A percentile compares a stretch with the other conserved stretches of the same genome.
Conservation (phyloP, 2,329 filamentous ascomycete species). For the Didymella sp. region DNA sequence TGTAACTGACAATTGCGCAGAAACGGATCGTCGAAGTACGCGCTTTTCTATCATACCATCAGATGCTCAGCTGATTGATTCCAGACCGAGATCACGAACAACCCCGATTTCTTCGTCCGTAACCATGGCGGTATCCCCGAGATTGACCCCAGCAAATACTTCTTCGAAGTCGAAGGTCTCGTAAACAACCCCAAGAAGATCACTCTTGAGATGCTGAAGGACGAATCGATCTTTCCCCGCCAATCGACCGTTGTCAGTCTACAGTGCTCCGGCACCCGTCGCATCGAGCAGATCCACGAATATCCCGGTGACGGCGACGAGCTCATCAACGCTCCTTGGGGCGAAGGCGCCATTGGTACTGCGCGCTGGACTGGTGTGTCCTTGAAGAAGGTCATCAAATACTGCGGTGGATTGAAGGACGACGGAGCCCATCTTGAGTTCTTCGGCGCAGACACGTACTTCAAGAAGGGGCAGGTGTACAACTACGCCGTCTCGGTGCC, state of each 20-base stretch:
- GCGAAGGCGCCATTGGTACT: slow-evolving; percentile 69
- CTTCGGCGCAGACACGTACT: slow-evolving; percentile 74
- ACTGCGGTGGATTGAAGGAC: slow-evolving; percentile 67
- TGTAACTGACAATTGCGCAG: slow-evolving; percentile 23
- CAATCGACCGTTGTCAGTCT: slow-evolving; percentile 66
- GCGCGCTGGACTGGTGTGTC: slow-evolving; percentile 69
- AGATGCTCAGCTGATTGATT: slow-evolving; percentile 17
- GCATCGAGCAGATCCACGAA: slow-evolving; percentile 70
- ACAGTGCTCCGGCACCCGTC: slow-evolving; percentile 72
- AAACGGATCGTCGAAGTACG: slow-evolving; percentile 60
- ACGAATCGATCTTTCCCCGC: slow-evolving; percentile 67
- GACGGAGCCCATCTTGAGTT: slow-evolving; percentile 70
- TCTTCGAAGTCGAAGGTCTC: slow-evolving; percentile 65
- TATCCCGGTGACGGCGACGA: slow-evolving; percentile 74
- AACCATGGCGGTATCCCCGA: slow-evolving; percentile 76
- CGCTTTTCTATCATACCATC: background rate
- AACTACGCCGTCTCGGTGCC: slow-evolving; percentile 74
- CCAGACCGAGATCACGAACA: slow-evolving; percentile 65
- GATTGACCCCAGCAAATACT: slow-evolving; percentile 65
- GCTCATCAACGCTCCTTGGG: slow-evolving; percentile 52
- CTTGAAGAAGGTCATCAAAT: slow-evolving; percentile 73
- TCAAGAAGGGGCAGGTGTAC: slow-evolving; percentile 69
- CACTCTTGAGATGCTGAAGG: slow-evolving; percentile 65
- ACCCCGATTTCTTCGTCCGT: slow-evolving; percentile 69
- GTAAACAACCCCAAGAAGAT: slow-evolving; percentile 65